Conservation (phyloP, 768 basidiomycete genomes). For the Leucosporidium scottii region DNA sequence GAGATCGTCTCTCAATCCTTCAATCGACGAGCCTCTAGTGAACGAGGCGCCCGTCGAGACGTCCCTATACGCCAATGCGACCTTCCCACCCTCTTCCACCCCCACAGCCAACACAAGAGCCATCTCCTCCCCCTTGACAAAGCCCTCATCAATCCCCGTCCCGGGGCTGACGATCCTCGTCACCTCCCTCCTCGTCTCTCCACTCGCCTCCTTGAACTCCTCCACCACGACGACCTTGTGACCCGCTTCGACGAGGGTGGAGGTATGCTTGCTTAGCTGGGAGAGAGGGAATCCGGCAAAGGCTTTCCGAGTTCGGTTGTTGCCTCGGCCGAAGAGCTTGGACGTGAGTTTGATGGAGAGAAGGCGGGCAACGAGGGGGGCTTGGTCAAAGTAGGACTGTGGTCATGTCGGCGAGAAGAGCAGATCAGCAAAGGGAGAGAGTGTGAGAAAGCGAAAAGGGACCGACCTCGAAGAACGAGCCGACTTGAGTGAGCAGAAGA, state of each 20-base stretch:
- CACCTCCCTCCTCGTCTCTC: background rate
- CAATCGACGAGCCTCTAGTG: slow-evolving; percentile 55
- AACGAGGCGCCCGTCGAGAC: slow-evolving; percentile 92
- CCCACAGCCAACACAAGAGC: slow-evolving; percentile 28
- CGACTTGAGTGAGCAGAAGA: slow-evolving; percentile 81
- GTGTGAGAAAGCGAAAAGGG: background rate
- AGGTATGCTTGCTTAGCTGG: slow-evolving; percentile 80
- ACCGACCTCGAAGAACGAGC: slow-evolving; percentile 87
- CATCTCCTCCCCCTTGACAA: slow-evolving; percentile 31
- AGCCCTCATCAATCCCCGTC: slow-evolving; percentile 44
- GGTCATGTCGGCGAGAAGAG: slow-evolving; percentile 19
- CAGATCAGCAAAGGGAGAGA: background rate
- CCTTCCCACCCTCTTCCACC: slow-evolving; percentile 5
- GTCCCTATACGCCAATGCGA: slow-evolving; percentile 85
- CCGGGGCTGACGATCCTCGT: slow-evolving; percentile 41
- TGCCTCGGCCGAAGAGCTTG: slow-evolving; percentile 56
- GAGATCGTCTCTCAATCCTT: slow-evolving; percentile 68
- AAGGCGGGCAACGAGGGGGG: slow-evolving; percentile 63
- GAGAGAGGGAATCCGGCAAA: slow-evolving; percentile 89
- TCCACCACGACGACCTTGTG: slow-evolving; percentile 90
- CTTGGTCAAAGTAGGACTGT: slow-evolving; percentile 92
- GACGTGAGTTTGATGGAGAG: slow-evolving; percentile 77
- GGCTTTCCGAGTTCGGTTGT: slow-evolving; percentile 50
- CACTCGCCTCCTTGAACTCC: slow-evolving; percentile 60
- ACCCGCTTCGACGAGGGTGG: slow-evolving; percentile 71